Evolutionary conservation across 495 filamentous ascomycete genomes (phyloP), one percentile per base, ranked within the genome.

Genomic region (Daldinia concentrica): DNA sequence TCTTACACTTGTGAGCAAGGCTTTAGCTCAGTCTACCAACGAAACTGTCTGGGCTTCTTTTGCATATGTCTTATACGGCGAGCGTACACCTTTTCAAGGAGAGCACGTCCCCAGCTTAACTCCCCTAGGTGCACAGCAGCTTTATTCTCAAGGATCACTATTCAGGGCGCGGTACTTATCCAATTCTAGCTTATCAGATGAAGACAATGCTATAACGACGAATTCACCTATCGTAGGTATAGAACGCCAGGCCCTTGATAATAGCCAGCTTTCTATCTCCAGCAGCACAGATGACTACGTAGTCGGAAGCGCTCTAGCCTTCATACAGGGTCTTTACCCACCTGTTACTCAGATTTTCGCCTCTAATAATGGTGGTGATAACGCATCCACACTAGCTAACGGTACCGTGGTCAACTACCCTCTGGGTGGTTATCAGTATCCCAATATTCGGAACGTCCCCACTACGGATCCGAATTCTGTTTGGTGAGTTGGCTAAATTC

Each of bases 261-360:
- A 80, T 45, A 68, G 52, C 7, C 81, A 83, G 59, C 74, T 84
- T 24, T 66, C 66, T 57, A 36, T 82, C 55, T 56, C 68, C 50
- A 76, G 81, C 34, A 76, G 62, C 56, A 77, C 78, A 0, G 78
- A 83, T 24, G 57, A 71, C 12, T 80, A 73, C 52, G 72, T 76
- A 32, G 68, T 74, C 7, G 76, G 68, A 41, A 71, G 79, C 30
- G 81, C 82, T 39, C 26, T 77, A 22, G 81, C 82, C 12, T 82
- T 83, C 55, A 45, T 81, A 48, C 82, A 84, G 58, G 82, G 82
- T 0, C 76, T 84, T 29, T 83, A 83, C 36, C 82, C 82, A 1
- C 82, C 81, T 2, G 68, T 71, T 4, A 73, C 63, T 6, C 56
- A 74, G 24, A 48, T 56, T 1, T 81, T 78, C 37, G 64, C 69